These are phyloP conservation scores for Hemileccinum impolitum DNA, from an alignment of 768 basidiomycete genomes.

Conservation along the genomic window DNA sequence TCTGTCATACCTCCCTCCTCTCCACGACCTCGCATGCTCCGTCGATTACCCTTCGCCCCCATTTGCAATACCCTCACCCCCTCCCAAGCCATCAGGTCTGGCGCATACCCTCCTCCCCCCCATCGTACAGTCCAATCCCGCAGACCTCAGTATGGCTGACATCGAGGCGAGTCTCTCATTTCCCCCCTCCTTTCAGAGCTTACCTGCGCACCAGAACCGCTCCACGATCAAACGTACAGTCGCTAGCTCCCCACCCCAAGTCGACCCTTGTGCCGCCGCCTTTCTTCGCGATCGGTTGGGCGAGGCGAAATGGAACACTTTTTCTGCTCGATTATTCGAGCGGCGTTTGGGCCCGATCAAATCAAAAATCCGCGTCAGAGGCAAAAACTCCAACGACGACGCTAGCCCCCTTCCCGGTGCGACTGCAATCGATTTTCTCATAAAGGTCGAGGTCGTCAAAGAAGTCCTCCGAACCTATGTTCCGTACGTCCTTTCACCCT, in stretches of 20 bases:
- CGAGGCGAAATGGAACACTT: slow-evolving; percentile 42
- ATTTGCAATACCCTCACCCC: slow-evolving; percentile 22
- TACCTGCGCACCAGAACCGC: slow-evolving; percentile 24
- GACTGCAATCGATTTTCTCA: slow-evolving; percentile 48
- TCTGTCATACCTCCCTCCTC: slow-evolving; percentile 22
- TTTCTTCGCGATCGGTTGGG: slow-evolving; percentile 46
- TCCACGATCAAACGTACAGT: slow-evolving; percentile 24
- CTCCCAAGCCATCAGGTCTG: slow-evolving; percentile 20
- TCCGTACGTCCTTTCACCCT: slow-evolving; percentile 36
- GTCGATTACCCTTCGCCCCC: slow-evolving; percentile 12
- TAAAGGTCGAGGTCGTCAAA: slow-evolving; percentile 52
- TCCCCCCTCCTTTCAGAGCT: slow-evolving; percentile 3
- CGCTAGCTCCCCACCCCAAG: slow-evolving; percentile 23
- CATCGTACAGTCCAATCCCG: slow-evolving; percentile 34
- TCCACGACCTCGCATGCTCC: slow-evolving; percentile 24
- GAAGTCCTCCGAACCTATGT: slow-evolving; percentile 46
- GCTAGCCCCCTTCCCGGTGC: slow-evolving; percentile 32
- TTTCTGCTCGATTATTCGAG: slow-evolving; percentile 46
- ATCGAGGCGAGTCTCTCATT: slow-evolving; percentile 17
- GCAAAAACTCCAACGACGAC: slow-evolving; percentile 29
- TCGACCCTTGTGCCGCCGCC: slow-evolving; percentile 43
- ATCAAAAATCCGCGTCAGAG: slow-evolving; percentile 33
- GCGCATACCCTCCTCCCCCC: slow-evolving; percentile 33
- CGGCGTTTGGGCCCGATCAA: slow-evolving; percentile 41
- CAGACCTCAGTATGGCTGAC: slow-evolving; percentile 24